Evolutionary conservation across 1,284 basidiomycete species (phyloP).

Genomic region (Ganoderma lucidum): DNA sequence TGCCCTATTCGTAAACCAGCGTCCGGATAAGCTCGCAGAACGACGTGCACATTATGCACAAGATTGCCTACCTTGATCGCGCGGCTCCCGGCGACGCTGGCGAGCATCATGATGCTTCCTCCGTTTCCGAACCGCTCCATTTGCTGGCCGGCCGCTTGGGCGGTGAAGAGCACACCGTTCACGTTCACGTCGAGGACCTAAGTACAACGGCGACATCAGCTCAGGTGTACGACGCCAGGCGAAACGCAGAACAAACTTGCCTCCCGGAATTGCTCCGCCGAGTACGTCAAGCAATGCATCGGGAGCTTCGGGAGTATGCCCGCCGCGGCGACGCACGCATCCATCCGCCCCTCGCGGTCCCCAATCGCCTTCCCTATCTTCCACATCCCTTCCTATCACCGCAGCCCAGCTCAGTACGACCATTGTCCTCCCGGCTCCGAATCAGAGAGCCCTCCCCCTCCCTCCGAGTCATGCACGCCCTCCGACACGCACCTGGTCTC

Average conservation of each 20-base stretch:
- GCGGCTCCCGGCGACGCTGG: slow-evolving; percentile 87
- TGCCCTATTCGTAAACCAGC: no score
- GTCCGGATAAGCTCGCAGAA: no score
- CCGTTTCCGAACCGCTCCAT: slow-evolving; percentile 73
- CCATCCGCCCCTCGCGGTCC: slow-evolving; percentile 69
- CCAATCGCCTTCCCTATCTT: slow-evolving; percentile 64
- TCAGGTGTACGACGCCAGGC: not conserved
- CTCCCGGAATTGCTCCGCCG: slow-evolving; percentile 72
- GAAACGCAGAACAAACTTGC: slow-evolving; percentile 42
- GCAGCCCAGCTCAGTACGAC: not conserved
- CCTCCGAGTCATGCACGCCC: no score
- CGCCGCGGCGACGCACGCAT: slow-evolving; percentile 81
- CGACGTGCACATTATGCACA: not conserved
- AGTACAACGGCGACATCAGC: not conserved
- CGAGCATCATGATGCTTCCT: slow-evolving; percentile 85
- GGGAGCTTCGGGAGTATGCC: slow-evolving; percentile 52
- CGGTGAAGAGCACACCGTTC: slow-evolving; percentile 79
- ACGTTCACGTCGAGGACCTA: slow-evolving; percentile 81
- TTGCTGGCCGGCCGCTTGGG: slow-evolving; percentile 80
- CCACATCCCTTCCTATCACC: slow-evolving; percentile 53
- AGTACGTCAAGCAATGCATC: slow-evolving; percentile 73
- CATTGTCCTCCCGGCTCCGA: not conserved
- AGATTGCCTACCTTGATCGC: slow-evolving; percentile 68
- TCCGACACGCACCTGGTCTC: slow-evolving; percentile 52
- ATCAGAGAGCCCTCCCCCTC: no score